Evolutionary conservation across 169 alveolate genomes (phyloP).

Genomic region (Cystoisospora suis): DNA sequence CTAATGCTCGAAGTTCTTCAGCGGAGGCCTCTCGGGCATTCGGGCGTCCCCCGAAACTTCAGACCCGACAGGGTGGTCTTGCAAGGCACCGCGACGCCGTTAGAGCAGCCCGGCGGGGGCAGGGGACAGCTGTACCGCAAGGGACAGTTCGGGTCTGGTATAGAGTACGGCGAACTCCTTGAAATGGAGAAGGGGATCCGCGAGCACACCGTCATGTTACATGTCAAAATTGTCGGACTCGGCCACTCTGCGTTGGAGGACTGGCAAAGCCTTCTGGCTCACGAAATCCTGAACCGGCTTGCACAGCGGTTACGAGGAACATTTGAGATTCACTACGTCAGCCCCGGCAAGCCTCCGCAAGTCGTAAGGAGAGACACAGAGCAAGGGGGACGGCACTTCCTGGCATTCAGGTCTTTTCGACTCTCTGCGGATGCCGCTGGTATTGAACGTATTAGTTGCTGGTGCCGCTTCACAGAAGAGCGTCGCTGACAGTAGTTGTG

Average conservation of each 20-base stretch:
- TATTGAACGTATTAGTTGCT: too few relatives aligned
- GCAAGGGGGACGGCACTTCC: neutral
- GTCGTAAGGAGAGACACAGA: neutral
- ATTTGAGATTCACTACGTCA: slow-evolving; percentile 26
- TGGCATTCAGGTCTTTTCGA: too few relatives aligned
- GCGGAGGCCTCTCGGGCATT: slow-evolving; percentile 15
- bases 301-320: slow-evolving; percentile 19
- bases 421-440: too few relatives aligned
- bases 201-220: slow-evolving; percentile 15
- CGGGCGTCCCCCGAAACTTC: slow-evolving; percentile 22
- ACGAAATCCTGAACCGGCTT: slow-evolving; percentile 19
- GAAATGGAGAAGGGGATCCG: slow-evolving; percentile 8
- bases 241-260: slow-evolving; percentile 27
- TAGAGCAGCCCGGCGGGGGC: neutral
- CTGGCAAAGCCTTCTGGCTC: slow-evolving; percentile 27
- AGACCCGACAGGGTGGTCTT: neutral
- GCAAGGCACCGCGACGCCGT: slow-evolving; percentile 16
- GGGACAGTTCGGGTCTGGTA: slow-evolving; percentile 18
- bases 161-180: neutral
- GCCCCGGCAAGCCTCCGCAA: neutral
- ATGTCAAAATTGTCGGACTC: neutral
- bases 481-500: too few relatives aligned
- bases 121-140: slow-evolving; percentile 20
- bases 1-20: neutral
- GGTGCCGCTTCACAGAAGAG: too few relatives aligned